These are phyloP conservation scores for Paramyrothecium roridum DNA, from an alignment of 2,329 filamentous ascomycete species.

Conservation along the genomic window DNA sequence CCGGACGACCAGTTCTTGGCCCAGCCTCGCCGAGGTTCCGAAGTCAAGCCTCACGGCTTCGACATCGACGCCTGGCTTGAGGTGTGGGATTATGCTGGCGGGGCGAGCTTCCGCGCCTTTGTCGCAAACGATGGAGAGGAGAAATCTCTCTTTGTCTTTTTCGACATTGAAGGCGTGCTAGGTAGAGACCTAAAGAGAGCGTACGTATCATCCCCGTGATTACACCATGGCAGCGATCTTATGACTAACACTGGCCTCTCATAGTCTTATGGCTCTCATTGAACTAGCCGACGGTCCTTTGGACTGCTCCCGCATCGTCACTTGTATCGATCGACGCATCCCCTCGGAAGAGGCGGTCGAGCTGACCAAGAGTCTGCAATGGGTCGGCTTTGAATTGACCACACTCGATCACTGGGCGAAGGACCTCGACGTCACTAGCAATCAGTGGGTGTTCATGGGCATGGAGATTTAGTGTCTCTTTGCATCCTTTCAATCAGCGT, in stretches of 20 bases:
- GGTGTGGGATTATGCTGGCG: slow-evolving; percentile 82
- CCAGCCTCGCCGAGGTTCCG: slow-evolving; percentile 26
- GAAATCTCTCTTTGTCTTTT: slow-evolving; percentile 83
- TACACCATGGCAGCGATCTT: not conserved
- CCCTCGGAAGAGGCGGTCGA: slow-evolving; percentile 60
- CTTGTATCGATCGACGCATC: slow-evolving; percentile 74
- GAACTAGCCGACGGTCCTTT: slow-evolving; percentile 79
- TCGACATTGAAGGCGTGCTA: slow-evolving; percentile 66
- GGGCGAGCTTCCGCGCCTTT: slow-evolving; percentile 83
- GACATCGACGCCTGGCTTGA: slow-evolving; percentile 65
- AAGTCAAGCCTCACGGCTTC: slow-evolving; percentile 24
- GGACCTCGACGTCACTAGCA: slow-evolving; percentile 64
- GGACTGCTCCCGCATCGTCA: slow-evolving; percentile 72
- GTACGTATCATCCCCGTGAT: slow-evolving; percentile 47
- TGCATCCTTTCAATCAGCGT: slow-evolving; percentile 9
- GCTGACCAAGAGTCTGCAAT: slow-evolving; percentile 79
- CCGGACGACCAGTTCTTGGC: slow-evolving; percentile 40
- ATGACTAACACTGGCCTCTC: slow-evolving; percentile 1
- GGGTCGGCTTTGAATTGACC: slow-evolving; percentile 86
- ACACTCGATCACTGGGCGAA: slow-evolving; percentile 75
- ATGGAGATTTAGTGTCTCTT: slow-evolving; percentile 76
- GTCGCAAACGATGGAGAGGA: slow-evolving; percentile 67
- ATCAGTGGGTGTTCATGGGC: slow-evolving; percentile 80
- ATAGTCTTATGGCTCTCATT: slow-evolving; percentile 81
- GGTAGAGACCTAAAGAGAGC: slow-evolving; percentile 81